Evolutionary conservation across 116 monocot species (phyloP).

Genomic region (Posidonia oceanica): DNA sequence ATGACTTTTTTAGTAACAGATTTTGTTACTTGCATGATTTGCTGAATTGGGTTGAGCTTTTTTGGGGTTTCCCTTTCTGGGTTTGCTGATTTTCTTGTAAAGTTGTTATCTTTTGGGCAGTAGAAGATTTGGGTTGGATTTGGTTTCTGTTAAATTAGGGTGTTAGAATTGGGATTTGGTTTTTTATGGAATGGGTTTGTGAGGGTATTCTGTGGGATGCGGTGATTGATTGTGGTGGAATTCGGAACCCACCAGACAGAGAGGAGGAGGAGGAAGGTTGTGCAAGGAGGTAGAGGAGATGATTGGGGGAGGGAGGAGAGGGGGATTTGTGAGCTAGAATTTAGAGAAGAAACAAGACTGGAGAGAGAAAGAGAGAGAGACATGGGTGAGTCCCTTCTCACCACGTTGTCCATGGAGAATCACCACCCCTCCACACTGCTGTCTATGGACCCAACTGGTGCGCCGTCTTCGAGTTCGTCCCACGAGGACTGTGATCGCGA

Average conservation of each 20-base stretch:
- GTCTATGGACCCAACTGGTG: constrained; percentile 55
- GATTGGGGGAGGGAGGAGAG: background rate
- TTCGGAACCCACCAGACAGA: background rate
- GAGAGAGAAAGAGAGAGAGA: constrained; percentile 5
- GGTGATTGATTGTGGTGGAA: background rate
- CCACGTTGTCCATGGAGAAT: constrained; percentile 42
- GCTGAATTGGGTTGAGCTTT: background rate
- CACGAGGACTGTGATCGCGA: constrained; percentile 33
- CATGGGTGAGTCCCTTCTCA: constrained; percentile 18
- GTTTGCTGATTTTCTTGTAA: no score
- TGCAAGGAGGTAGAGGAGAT: background rate
- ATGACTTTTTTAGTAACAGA: no score
- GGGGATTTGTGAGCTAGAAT: background rate
- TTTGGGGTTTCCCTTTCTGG: background rate
- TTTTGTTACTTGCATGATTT: background rate
- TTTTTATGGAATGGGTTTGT: constrained; percentile 13
- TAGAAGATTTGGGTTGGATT: background rate
- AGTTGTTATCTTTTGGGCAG: no score
- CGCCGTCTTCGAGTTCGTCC: constrained; percentile 8
- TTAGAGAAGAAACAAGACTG: background rate
- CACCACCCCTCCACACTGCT: constrained; percentile 62
- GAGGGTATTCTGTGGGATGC: background rate
- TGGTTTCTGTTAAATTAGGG: background rate
- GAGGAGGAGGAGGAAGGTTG: background rate
- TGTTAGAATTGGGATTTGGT: background rate